Conservation (phyloP, 2,329 filamentous ascomycete species). For the Diplodia scrobiculata region DNA sequence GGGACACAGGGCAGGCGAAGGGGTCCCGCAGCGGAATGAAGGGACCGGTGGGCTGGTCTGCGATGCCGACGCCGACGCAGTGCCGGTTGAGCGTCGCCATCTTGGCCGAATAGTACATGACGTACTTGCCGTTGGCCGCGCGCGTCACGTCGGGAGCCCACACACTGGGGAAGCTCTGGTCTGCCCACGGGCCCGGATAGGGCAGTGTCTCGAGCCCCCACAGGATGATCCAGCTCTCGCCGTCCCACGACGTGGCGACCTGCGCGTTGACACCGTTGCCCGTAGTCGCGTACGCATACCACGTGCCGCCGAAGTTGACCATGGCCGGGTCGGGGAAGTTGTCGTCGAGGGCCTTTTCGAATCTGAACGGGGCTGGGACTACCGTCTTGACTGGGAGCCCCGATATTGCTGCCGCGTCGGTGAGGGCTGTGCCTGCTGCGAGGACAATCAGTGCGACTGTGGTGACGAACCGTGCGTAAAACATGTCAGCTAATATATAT, state of each 20-base stretch:
- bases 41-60: constrained; percentile 55
- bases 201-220: constrained; percentile 38
- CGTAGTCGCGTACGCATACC: constrained; percentile 45
- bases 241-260: constrained; percentile 43
- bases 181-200: constrained; percentile 36
- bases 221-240: constrained; percentile 39
- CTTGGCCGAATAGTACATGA: constrained; percentile 64
- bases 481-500: background rate
- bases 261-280: constrained; percentile 37
- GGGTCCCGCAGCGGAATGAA: constrained; percentile 54
- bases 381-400: background rate
- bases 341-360: background rate
- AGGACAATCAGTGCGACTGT: background rate
- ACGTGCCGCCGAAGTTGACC: constrained; percentile 38
- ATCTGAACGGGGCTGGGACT: background rate
- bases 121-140: constrained; percentile 53
- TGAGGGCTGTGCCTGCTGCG: background rate
- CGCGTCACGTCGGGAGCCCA: constrained; percentile 43
- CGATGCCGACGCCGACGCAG: constrained; percentile 62
- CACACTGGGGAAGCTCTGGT: constrained; percentile 32
- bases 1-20: constrained; percentile 52
- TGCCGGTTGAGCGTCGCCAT: constrained; percentile 49
- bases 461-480: background rate
- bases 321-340: constrained; percentile 45
- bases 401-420: background rate